Evolutionary conservation across 1,284 basidiomycete species (phyloP), one percentile per base, ranked within the genome.

Genomic region (Apiotrichum montevideense): DNA sequence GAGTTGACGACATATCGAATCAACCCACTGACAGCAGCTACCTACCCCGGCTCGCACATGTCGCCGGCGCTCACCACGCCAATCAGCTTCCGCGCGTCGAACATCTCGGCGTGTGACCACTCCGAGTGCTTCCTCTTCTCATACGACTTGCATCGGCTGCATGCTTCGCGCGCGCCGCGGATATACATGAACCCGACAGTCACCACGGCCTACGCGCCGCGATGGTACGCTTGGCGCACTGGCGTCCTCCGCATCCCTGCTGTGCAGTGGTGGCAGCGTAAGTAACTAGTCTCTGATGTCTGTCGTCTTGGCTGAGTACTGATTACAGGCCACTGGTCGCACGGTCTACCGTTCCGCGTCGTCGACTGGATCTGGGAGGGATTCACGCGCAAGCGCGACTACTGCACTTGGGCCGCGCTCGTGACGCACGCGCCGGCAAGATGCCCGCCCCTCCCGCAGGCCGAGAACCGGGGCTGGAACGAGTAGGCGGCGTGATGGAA

Each of bases 51-150:
- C 62, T 66, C 53, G 58, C 65, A 44, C 56, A 66, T 53, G 68
- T 78, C 58, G 61, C 79, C 54, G 63, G 74, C 58, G 48, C 70
- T 62, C 76, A 73, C 47, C 70, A 75, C 35, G 61, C 82, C 75
- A 3, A 62, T 81, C 46, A 59, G 65, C 1, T 84, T 84, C 75
- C 79, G 83, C 40, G 61, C 74, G 10, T 79, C 79, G 10, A 65
- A 58, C 1, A 62, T 71, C 29, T 72, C 66, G 7, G 78, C 79
- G 55, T 84, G 83, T 67, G 80, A 77, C 63, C 80, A 80, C 42
- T 79, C 78, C 29, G 83, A 84, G 70, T 82, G 79, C 41, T 82
- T 83, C 71, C 65, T 82, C 50, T 72, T 81, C 14, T 80, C 80
- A 5, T 82, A 83, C 68, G 83, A 84, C 66, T 68, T 84, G 34